These are phyloP conservation scores for Cutaneotrichosporon mucoides DNA, from an alignment of 1,284 basidiomycete species.

Conservation along the genomic window DNA sequence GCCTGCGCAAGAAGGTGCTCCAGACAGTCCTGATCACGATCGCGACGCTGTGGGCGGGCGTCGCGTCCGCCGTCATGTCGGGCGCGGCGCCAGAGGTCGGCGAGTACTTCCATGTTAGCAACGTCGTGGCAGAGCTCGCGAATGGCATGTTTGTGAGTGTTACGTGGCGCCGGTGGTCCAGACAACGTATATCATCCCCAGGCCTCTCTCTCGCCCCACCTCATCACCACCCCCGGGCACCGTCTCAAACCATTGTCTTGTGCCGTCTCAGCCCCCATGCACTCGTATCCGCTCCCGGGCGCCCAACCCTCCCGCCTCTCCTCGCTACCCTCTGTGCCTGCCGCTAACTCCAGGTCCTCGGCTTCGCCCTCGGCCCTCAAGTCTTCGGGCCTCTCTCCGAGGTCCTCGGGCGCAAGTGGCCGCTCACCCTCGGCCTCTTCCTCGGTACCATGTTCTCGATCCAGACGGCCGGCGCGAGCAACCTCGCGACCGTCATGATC, in stretches of 20 bases:
- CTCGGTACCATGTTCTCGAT: conserved; percentile 37
- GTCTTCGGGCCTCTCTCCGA: conserved; percentile 60
- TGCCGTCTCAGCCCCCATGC: no score
- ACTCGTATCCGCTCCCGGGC: no score
- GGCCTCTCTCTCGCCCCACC: no score
- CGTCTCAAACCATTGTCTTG: no score
- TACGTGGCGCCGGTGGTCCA: no score
- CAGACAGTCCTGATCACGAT: conserved; percentile 19
- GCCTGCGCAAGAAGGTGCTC: conserved; percentile 13
- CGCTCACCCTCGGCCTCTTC: conserved; percentile 27
- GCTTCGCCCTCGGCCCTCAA: conserved; percentile 55
- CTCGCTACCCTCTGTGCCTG: no score
- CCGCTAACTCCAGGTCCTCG: conserved; percentile 11
- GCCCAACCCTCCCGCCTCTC: no score
- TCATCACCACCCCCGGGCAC: no score
- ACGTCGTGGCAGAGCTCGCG: conserved; percentile 20
- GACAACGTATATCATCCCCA: no score
- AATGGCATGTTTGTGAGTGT: conserved; percentile 16
- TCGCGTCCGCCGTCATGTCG: conserved; percentile 11
- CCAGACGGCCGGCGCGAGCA: conserved; percentile 48
- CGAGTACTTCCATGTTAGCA: conserved; percentile 10
- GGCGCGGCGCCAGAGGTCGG: conserved; percentile 10
- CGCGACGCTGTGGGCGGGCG: conserved; percentile 22
- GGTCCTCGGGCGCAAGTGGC: conserved; percentile 50
- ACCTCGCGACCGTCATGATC: conserved; percentile 65